phyloP scores from a whole-genome alignment of 345 rosid genomes.

The Brassica nigra region DNA sequence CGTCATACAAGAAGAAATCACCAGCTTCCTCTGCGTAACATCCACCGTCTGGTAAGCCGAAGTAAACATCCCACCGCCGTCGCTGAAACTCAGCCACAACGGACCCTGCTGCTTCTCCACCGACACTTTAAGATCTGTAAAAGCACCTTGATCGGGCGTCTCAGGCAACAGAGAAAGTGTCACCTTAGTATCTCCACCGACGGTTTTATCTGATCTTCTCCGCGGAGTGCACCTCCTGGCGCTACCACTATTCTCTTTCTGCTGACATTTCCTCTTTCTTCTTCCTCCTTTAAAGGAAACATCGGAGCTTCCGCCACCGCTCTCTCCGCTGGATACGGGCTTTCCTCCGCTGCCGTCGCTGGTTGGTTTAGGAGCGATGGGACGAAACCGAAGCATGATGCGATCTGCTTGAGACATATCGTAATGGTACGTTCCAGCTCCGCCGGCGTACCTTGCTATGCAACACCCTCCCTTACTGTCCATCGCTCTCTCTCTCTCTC shows the following conservation, averaged over 20 bases:
- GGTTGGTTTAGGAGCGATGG: slow-evolving; percentile 81
- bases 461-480: slow-evolving; percentile 82
- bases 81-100: slow-evolving; percentile 54
- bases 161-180: slow-evolving; percentile 76
- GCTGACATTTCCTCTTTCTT: slow-evolving; percentile 38
- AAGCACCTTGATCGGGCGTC: slow-evolving; percentile 45
- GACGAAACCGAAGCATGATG: slow-evolving; percentile 80
- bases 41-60: slow-evolving; percentile 27
- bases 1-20: slow-evolving; percentile 56
- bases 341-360: slow-evolving; percentile 11
- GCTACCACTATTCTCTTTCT: slow-evolving; percentile 24
- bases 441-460: slow-evolving; percentile 46
- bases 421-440: slow-evolving; percentile 20
- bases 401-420: slow-evolving; percentile 34
- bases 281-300: slow-evolving; percentile 45
- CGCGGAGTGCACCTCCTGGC: slow-evolving; percentile 43
- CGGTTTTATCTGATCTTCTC: slow-evolving; percentile 30
- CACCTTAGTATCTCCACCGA: slow-evolving; percentile 27
- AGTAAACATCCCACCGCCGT: neutral
- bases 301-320: too few relatives aligned
- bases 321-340: slow-evolving; percentile 7
- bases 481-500: neutral
- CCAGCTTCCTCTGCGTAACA: slow-evolving; percentile 34
- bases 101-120: slow-evolving; percentile 32
- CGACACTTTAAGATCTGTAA: slow-evolving; percentile 25